phyloP scores from a whole-genome alignment of 2,329 filamentous ascomycete species.

The Aspergillus versicolor region DNA sequence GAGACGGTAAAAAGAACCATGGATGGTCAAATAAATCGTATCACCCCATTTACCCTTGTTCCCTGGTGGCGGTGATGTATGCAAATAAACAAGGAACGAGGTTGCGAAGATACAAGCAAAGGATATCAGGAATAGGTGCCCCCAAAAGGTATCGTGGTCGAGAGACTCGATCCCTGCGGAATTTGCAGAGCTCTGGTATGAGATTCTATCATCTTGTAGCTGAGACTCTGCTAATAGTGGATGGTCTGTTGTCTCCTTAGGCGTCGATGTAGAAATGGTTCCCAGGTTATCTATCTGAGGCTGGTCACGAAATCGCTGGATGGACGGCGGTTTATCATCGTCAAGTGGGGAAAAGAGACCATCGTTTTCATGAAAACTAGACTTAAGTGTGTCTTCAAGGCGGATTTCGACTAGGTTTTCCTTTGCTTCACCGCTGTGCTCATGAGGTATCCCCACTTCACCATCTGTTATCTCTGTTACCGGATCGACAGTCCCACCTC shows the following conservation, averaged over 20 bases:
- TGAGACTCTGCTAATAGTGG: constrained; percentile 45
- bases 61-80: constrained; percentile 70
- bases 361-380: constrained; percentile 41
- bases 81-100: constrained; percentile 84
- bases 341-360: constrained; percentile 39
- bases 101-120: constrained; percentile 82
- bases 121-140: constrained; percentile 82
- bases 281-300: constrained; percentile 39
- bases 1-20: constrained; percentile 83
- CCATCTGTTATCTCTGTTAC: constrained; percentile 38
- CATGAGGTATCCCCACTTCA: constrained; percentile 28
- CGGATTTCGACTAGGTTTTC: constrained; percentile 80
- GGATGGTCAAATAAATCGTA: constrained; percentile 87
- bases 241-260: constrained; percentile 54
- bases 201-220: constrained; percentile 50
- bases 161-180: constrained; percentile 67
- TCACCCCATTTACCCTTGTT: constrained; percentile 75
- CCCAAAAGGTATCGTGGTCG: constrained; percentile 86
- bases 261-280: constrained; percentile 45
- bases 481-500: constrained; percentile 35
- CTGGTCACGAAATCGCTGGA: constrained; percentile 55
- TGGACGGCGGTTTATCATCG: constrained; percentile 53
- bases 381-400: constrained; percentile 64
- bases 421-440: constrained; percentile 58
- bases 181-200: constrained; percentile 57